These are phyloP conservation scores for Colletotrichum paranaense DNA, from an alignment of 2,329 filamentous ascomycete species.

Conservation along the genomic window DNA sequence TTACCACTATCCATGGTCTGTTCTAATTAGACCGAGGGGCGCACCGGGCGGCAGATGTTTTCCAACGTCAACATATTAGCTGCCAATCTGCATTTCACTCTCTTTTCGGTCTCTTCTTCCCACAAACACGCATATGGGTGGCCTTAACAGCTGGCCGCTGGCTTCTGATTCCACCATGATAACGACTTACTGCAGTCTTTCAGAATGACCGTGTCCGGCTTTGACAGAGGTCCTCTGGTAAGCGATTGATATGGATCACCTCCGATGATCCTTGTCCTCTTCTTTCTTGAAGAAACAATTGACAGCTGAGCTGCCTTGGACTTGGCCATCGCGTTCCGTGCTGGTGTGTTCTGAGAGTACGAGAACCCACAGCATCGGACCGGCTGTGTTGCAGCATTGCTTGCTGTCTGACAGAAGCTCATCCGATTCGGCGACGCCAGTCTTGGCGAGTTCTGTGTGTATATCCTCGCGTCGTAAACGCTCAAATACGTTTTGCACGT, in stretches of 20 bases:
- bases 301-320: neutral
- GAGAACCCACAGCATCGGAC: neutral
- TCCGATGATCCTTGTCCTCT: neutral
- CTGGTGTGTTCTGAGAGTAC: neutral
- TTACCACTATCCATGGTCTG: neutral
- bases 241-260: neutral
- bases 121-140: neutral
- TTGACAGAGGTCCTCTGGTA: neutral
- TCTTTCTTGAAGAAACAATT: neutral
- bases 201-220: neutral
- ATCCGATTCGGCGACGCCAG: neutral
- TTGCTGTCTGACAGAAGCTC: too few relatives aligned
- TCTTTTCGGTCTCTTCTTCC: neutral
- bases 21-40: neutral
- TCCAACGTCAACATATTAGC: neutral
- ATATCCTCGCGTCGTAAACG: neutral
- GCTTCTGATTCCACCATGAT: neutral
- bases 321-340: neutral
- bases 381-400: neutral
- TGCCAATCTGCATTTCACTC: neutral
- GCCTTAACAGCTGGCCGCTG: neutral
- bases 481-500: neutral
- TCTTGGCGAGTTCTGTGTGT: neutral
- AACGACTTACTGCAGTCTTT: neutral
- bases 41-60: neutral